Percentiles rank a stretch among this genome's conserved stretches.
Conservation (phyloP, 305 asterid species). For the Fraxinus angustifolia region DNA sequence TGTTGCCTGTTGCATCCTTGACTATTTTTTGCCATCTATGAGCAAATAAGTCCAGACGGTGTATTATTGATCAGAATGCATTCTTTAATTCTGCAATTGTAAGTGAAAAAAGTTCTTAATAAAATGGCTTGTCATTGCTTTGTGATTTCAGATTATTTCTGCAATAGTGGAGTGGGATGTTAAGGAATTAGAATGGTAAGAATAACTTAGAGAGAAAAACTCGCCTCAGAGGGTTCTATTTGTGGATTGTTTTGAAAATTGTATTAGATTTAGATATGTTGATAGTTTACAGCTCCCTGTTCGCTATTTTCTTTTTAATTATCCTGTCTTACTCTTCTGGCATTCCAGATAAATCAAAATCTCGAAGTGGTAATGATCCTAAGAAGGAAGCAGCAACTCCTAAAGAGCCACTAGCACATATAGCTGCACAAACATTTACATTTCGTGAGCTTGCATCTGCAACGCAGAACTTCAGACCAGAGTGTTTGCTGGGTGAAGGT, state of each 20-base stretch:
- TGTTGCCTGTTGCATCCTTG: slow-evolving; percentile 2
- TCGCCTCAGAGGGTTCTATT: not conserved
- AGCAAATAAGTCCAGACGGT: not conserved
- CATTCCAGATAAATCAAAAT: slow-evolving; percentile 60
- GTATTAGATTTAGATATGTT: not conserved
- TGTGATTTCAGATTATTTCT: not conserved
- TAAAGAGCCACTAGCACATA: slow-evolving; percentile 68
- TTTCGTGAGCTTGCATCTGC: slow-evolving; percentile 96
- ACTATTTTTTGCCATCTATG: not conserved
- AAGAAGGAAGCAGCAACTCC: slow-evolving; percentile 58
- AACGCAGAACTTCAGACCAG: slow-evolving; percentile 77
- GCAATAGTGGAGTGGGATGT: not conserved
- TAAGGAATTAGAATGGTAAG: not conserved
- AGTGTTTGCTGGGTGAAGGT: slow-evolving; percentile 85
- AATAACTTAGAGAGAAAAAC: not conserved
- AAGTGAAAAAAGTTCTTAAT: not conserved
- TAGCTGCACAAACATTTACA: slow-evolving; percentile 91
- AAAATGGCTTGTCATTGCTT: not conserved
- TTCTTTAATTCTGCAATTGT: not conserved
- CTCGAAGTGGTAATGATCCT: slow-evolving; percentile 53
- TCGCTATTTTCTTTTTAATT: not conserved
- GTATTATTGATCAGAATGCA: not conserved
- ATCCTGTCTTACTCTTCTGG: not conserved
- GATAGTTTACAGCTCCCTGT: not conserved
- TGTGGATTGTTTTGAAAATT: not conserved